Conservation (phyloP, 202 grass and related monocot species). For the Panicum virgatum region DNA sequence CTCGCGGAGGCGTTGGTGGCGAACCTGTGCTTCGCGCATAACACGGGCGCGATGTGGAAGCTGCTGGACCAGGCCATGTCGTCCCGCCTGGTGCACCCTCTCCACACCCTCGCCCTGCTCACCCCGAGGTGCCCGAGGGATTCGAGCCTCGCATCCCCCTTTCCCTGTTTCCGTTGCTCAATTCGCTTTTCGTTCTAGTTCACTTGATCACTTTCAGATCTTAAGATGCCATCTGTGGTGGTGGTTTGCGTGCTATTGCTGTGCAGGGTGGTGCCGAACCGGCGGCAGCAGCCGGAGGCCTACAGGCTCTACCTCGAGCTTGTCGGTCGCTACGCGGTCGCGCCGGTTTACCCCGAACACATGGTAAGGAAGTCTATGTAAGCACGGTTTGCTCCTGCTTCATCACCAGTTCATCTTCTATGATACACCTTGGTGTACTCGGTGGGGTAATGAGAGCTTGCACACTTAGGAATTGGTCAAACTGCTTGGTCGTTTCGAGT, state of each 20-base stretch:
- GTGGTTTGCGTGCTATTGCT: neutral
- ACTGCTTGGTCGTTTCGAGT: neutral
- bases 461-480: neutral
- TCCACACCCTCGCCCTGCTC: conserved; percentile 64
- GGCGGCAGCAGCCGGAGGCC: conserved; percentile 61
- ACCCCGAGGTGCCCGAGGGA: conserved; percentile 19
- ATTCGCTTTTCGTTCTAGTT: neutral
- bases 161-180: neutral
- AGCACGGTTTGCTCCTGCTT: conserved; percentile 16
- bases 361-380: conserved; percentile 43
- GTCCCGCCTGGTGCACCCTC: conserved; percentile 53
- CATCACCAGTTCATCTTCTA: neutral
- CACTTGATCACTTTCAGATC: neutral
- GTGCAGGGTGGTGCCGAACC: conserved; percentile 52
- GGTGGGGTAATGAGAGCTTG: neutral
- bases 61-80: conserved; percentile 73
- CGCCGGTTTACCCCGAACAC: conserved; percentile 26
- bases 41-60: conserved; percentile 67
- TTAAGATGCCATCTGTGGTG: neutral
- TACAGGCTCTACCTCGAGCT: conserved; percentile 77
- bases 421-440: conserved; percentile 27
- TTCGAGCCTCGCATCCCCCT: neutral
- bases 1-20: conserved; percentile 50
- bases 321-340: conserved; percentile 45
- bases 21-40: conserved; percentile 63